These are phyloP conservation scores for Ogataea wickerhamii DNA, from an alignment of 805 yeast species.

Conservation along the genomic window DNA sequence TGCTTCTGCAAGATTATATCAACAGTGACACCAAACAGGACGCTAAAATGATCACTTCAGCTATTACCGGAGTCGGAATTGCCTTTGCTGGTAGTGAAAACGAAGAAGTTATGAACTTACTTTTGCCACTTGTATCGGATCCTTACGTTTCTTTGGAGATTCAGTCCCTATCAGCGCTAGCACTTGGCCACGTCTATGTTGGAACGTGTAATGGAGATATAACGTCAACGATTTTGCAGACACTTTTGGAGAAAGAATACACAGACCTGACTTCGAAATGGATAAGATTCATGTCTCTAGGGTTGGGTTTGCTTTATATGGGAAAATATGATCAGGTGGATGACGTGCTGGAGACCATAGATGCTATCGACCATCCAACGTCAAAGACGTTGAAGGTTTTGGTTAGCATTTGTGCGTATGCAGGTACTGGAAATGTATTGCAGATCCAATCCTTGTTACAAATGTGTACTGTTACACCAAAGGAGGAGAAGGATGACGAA, in stretches of 20 bases:
- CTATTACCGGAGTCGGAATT: conserved; percentile 87
- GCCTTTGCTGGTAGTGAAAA: conserved; percentile 94
- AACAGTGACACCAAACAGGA: conserved; percentile 46
- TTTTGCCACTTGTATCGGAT: conserved; percentile 82
- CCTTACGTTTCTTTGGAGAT: conserved; percentile 70
- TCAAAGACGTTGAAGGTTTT: conserved; percentile 84
- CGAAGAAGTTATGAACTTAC: conserved; percentile 71
- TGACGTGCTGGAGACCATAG: conserved; percentile 89
- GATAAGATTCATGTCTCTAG: conserved; percentile 86
- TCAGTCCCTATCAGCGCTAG: conserved; percentile 81
- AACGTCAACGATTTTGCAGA: conserved; percentile 86
- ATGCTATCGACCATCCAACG: conserved; percentile 94
- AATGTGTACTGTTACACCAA: conserved; percentile 74
- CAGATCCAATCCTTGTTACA: conserved; percentile 89
- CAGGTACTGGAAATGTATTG: conserved; percentile 96
- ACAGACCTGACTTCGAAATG: conserved; percentile 78
- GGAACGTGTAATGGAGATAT: conserved; percentile 96
- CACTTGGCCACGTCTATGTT: conserved; percentile 90
- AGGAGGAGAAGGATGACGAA: conserved; percentile 53
- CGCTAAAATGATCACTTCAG: conserved; percentile 65
- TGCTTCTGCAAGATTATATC: conserved; percentile 75
- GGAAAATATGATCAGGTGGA: conserved; percentile 93
- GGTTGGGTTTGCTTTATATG: conserved; percentile 86
- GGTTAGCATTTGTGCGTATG: conserved; percentile 89
- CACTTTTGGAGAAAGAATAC: conserved; percentile 80